Base-by-base conservation (phyloP, 2,329 filamentous ascomycete species). In the Trichoderma asperellum region DNA sequence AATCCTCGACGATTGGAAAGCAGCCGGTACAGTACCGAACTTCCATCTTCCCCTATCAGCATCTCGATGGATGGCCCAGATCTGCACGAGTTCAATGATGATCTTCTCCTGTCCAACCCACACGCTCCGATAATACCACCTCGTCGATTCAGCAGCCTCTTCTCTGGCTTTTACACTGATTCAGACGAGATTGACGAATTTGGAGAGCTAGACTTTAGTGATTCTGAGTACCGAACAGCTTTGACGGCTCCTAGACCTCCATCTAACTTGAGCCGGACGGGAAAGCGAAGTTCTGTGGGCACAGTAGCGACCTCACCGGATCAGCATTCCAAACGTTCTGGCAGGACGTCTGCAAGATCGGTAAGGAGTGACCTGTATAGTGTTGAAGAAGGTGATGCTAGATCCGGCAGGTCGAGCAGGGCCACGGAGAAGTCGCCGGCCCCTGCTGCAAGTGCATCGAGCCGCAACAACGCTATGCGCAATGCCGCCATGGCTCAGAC, bases 401-500 rank as follows among this genome's bases (percentile, higher is more conserved):
- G 72, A 64, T 67, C 70, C 2, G 72, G 70, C 49, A 83, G 79
- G 73, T 74, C 78, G 55, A 76, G 78, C 32, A 76, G 80, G 71
- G 75, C 76, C 5, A 75, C 76, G 59, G 79, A 85, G 67, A 82
- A 82, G 75, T 78, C 81, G 11, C 76, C 77, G n/a, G 70, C 72
- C n/a, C 59, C 72, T 5, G 73, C 69, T 40, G 71, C 53, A 6
- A 78, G 79, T 14, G 74, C 81, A 2, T 76, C 81, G 6, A 83
- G 81, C 74, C 84, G 83, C 73, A 82, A 86, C 59, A 86, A 86
- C 66, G 88, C 88, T 70, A 93, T 96, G 82, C 89, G 93, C 60
- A 92, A 90, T 76, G 87, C 92, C 56, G 91, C 92, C 21, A 87
- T 96, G 84, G 94, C 95, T 64, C 91, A 93, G 71, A 95, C 86